Evolutionary conservation across 2,329 filamentous ascomycete genomes (phyloP).

Genomic region (Colletotrichum caudatum): DNA sequence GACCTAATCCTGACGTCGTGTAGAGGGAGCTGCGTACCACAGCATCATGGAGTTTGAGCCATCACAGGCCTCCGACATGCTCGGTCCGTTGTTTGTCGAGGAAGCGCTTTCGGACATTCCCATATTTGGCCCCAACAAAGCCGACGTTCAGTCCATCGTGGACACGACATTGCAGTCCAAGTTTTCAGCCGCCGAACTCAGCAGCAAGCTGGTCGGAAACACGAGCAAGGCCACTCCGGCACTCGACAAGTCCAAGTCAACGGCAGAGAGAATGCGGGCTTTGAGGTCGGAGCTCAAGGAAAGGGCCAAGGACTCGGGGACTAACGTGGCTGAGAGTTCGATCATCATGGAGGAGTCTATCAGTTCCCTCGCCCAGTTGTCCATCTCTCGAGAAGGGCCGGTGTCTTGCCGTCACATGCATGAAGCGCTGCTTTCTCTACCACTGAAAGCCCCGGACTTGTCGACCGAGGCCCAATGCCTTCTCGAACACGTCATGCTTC

Average conservation of each 20-base stretch:
- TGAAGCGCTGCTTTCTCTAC: conserved; percentile 63
- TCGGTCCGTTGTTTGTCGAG: conserved; percentile 67
- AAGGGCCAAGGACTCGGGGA: conserved; percentile 42
- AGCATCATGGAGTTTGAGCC: conserved; percentile 70
- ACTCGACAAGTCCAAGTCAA: conserved; percentile 56
- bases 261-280: conserved; percentile 63
- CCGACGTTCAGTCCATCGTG: conserved; percentile 54
- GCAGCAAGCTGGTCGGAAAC: conserved; percentile 17
- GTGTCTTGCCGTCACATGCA: conserved; percentile 68
- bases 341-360: conserved; percentile 44
- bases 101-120: conserved; percentile 65
- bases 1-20: conserved; percentile 45
- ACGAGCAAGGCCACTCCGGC: conserved; percentile 49
- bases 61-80: conserved; percentile 63
- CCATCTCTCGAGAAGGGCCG: conserved; percentile 52
- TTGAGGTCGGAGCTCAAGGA: conserved; percentile 52
- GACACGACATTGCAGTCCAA: conserved; percentile 38
- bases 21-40: conserved; percentile 65
- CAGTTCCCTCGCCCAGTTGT: conserved; percentile 52
- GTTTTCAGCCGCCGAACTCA: conserved; percentile 33
- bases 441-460: conserved; percentile 59
- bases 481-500: conserved; percentile 69
- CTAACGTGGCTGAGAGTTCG: conserved; percentile 39
- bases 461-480: conserved; percentile 64
- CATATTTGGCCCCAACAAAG: conserved; percentile 67